phyloP scores from a whole-genome alignment of 306 rosid species.

The Rubus parviflorus region DNA sequence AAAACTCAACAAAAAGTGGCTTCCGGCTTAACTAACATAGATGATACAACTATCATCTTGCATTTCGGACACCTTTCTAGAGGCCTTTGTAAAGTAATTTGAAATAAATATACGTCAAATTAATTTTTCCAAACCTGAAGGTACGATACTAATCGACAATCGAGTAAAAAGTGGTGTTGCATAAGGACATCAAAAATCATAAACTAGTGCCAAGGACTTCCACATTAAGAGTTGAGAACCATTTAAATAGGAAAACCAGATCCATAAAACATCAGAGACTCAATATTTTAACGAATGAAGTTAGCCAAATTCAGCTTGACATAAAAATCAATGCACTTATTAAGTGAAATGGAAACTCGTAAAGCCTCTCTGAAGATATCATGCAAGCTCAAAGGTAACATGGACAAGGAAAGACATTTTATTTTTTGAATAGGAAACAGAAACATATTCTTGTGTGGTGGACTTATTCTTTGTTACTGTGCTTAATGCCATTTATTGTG shows the following conservation, averaged over 20 bases:
- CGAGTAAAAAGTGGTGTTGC: background rate
- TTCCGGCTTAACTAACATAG: background rate
- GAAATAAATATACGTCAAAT: background rate
- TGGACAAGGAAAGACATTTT: background rate
- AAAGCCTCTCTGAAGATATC: background rate
- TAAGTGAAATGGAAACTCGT: background rate
- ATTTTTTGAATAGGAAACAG: background rate
- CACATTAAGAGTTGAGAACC: background rate
- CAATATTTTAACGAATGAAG: background rate
- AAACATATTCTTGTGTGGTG: too few relatives aligned
- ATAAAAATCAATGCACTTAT: background rate
- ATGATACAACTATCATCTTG: background rate
- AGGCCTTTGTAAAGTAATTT: background rate
- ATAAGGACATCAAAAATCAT: background rate
- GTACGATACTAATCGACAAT: background rate
- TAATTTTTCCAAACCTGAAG: background rate
- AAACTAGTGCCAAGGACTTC: background rate
- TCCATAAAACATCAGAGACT: background rate
- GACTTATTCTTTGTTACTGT: background rate
- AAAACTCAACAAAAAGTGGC: background rate
- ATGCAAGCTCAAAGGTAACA: constrained; percentile 3
- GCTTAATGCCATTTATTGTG: background rate
- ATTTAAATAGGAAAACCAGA: background rate
- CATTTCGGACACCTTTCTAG: background rate
- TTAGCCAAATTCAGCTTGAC: background rate